Evolutionary conservation across 257 asterid genomes (phyloP), one percentile per base, ranked within the genome.

Genomic region (Solanum chilense): DNA sequence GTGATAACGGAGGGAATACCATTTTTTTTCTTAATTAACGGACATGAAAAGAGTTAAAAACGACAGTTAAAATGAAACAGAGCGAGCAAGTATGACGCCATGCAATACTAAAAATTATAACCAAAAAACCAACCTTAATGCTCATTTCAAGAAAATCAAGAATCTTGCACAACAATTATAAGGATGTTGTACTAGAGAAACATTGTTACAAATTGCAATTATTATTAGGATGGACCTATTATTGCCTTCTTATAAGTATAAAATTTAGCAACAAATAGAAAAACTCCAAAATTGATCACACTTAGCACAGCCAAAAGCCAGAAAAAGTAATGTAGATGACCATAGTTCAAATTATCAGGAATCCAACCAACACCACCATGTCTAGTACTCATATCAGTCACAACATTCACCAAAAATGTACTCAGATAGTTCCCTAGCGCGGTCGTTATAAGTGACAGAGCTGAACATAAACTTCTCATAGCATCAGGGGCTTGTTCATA

Each of bases 401-500:
- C 94, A 49, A 93, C 20, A 37, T 89, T 91, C 27, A 93, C 97
- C 69, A 94, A 47, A 45, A 93, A 47, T 56, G 92, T 91, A 88
- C 97, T 94, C 88, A 93, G 82, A 88, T 93, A 94, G 84, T 92
- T 91, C 52, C 97, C 97, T 0, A 89, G 85, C 3, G 97, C 94
- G 11, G 93, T 89, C 11, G 94, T 94, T 0, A 94, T 94, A 1
- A 94, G 93, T 4, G 93, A 92, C 39, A 94, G 86, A 1, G 96
- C 97, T 2, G 97, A 89, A 75, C 95, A 90, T 18, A 94, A 33
- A 41, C 94, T 93, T 86, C 95, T 91, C 97, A 93, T 93, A 2
- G 95, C 92, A 37, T 94, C 96, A 0, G 98, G 98, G 1, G 95
- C 95, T 87, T 93, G 94, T 37, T 93, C 96, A 44, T 93, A 93